These are phyloP conservation scores for Phytophthora pini DNA, from an alignment of 352 stramenopile species.

Conservation along the genomic window DNA sequence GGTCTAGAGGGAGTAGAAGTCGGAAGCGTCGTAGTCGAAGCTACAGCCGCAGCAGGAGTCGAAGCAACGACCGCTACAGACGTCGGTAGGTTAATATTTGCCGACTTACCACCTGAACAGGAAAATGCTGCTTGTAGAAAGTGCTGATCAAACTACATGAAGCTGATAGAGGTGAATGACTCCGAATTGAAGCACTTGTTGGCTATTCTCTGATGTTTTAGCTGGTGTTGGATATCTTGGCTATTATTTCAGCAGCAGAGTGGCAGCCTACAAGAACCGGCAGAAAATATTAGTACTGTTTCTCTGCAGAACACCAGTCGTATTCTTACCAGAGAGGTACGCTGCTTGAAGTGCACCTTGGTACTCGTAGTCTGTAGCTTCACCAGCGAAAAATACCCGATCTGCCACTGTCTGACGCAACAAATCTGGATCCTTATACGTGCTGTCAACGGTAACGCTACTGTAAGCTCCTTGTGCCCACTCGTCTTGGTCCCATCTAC, in stretches of 20 bases:
- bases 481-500: slow-evolving; percentile 64
- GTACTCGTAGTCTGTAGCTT: slow-evolving; percentile 75
- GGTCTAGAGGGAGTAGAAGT: slow-evolving; percentile 27
- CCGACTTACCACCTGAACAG: too few species aligned
- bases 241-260: slow-evolving; percentile 28
- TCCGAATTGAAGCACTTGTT: background rate
- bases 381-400: slow-evolving; percentile 70
- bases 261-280: slow-evolving; percentile 7
- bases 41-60: slow-evolving; percentile 36
- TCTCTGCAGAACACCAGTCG: background rate
- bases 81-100: slow-evolving; percentile 3
- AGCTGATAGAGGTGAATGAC: too few species aligned
- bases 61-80: slow-evolving; percentile 24
- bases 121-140: too few species aligned
- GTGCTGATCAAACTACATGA: too few species aligned
- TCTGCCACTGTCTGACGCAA: slow-evolving; percentile 44
- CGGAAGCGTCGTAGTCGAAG: slow-evolving; percentile 27
- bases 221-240: background rate
- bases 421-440: slow-evolving; percentile 60
- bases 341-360: slow-evolving; percentile 73
- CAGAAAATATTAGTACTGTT: slow-evolving; percentile 1
- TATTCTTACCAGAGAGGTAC: slow-evolving; percentile 54
- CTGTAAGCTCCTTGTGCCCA: slow-evolving; percentile 67
- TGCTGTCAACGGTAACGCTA: slow-evolving; percentile 62
- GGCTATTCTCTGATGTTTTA: background rate